Percentiles rank a stretch among this genome's conserved stretches.
Evolutionary conservation across 345 rosid species (phyloP).

Genomic region (Eutrema heterophyllum): DNA sequence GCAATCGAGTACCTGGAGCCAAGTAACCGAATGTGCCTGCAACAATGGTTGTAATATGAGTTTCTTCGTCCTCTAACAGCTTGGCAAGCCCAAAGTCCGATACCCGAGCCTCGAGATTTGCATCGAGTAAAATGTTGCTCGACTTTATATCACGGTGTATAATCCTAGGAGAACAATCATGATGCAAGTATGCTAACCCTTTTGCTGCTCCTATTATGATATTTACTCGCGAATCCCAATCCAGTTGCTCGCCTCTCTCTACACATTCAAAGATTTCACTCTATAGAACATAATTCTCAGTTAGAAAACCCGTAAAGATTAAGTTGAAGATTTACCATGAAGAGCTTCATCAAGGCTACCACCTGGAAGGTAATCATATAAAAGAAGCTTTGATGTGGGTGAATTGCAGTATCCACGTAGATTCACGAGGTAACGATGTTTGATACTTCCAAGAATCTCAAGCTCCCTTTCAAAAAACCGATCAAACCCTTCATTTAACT

Average conservation of each 20-base stretch:
- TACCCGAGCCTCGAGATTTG: conserved; percentile 90
- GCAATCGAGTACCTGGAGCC: conserved; percentile 71
- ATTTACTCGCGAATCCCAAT: conserved; percentile 89
- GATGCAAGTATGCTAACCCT: conserved; percentile 93
- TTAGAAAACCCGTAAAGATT: neutral
- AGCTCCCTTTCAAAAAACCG: conserved; percentile 98
- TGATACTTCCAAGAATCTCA: conserved; percentile 97
- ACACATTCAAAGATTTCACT: conserved; percentile 25
- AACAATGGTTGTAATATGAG: conserved; percentile 93
- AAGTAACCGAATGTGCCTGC: conserved; percentile 97
- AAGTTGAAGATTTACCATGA: conserved; percentile 53
- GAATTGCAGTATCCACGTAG: conserved; percentile 97
- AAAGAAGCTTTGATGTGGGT: conserved; percentile 77
- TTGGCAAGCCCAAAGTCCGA: conserved; percentile 96
- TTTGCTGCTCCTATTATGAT: conserved; percentile 93
- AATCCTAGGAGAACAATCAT: conserved; percentile 96
- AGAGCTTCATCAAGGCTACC: conserved; percentile 96
- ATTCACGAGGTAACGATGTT: conserved; percentile 91
- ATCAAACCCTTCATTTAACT: conserved; percentile 88
- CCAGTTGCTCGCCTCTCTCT: conserved; percentile 84
- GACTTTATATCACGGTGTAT: conserved; percentile 97
- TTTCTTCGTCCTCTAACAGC: conserved; percentile 84
- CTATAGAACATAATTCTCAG: neutral
- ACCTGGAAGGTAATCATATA: conserved; percentile 90
- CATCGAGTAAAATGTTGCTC: conserved; percentile 91